Percentiles rank a stretch among this genome's conserved stretches.
phyloP scores from a whole-genome alignment of 1,139 yeast species.

The Blastobotrys aristatus region DNA sequence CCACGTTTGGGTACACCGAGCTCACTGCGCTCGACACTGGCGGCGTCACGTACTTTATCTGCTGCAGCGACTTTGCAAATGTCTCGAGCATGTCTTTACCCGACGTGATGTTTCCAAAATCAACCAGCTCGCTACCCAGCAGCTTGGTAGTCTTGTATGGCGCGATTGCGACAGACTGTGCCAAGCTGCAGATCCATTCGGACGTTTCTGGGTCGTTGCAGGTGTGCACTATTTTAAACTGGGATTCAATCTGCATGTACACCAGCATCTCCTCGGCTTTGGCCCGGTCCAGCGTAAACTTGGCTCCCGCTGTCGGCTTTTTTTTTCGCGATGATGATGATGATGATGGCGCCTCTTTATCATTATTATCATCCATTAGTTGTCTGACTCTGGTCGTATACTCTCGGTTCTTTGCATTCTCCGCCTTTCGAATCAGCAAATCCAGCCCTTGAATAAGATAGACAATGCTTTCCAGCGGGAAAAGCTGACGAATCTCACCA shows the following conservation, averaged over 20 bases:
- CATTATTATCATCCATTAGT: slow-evolving; percentile 15
- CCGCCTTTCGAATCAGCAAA: slow-evolving; percentile 16
- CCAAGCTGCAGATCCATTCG: slow-evolving; percentile 25
- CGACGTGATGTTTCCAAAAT: slow-evolving; percentile 40
- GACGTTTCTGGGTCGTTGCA: slow-evolving; percentile 20
- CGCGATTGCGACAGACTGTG: slow-evolving; percentile 21
- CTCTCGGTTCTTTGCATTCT: slow-evolving; percentile 18
- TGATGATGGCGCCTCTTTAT: neutral
- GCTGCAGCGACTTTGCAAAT: slow-evolving; percentile 40
- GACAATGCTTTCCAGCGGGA: slow-evolving; percentile 16
- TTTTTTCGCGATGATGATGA: neutral
- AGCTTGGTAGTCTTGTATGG: slow-evolving; percentile 23
- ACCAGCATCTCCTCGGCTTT: slow-evolving; percentile 11
- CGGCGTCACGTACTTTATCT: slow-evolving; percentile 45
- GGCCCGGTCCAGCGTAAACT: neutral
- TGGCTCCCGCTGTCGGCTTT: neutral
- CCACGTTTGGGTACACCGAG: slow-evolving; percentile 20
- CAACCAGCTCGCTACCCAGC: slow-evolving; percentile 34
- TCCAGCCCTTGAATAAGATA: slow-evolving; percentile 27
- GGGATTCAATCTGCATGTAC: slow-evolving; percentile 18
- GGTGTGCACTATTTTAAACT: slow-evolving; percentile 22
- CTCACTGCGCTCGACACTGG: slow-evolving; percentile 19
- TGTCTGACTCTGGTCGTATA: slow-evolving; percentile 24
- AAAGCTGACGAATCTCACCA: slow-evolving; percentile 8
- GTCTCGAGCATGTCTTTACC: slow-evolving; percentile 41